These are phyloP conservation scores for Capsicum rhomboideum DNA, from an alignment of 257 asterid species.

Conservation along the genomic window DNA sequence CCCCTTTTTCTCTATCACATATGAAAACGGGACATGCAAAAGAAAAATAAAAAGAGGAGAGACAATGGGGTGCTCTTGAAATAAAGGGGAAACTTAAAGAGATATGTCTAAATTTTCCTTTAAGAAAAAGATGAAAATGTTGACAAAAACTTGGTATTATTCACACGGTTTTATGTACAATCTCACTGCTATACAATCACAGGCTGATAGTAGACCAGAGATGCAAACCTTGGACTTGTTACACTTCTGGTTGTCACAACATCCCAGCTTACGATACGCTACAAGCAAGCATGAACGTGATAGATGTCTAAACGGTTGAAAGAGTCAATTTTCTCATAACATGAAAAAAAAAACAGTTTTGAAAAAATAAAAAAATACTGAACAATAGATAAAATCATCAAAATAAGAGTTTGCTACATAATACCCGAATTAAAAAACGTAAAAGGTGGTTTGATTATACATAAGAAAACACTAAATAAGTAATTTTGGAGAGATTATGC, in stretches of 20 bases:
- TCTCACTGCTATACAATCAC: background rate
- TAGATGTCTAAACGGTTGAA: too few relatives aligned
- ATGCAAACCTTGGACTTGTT: background rate
- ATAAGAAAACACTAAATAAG: too few relatives aligned
- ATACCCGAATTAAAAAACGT: too few relatives aligned
- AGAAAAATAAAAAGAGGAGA: background rate
- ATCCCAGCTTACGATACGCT: background rate
- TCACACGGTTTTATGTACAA: background rate
- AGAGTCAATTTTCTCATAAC: too few relatives aligned
- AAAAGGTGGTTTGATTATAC: too few relatives aligned
- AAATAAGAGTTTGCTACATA: too few relatives aligned
- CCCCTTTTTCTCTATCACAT: background rate
- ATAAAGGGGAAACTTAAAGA: background rate
- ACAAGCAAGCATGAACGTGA: background rate
- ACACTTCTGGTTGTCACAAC: background rate
- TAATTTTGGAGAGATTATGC: too few relatives aligned
- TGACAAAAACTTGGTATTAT: background rate
- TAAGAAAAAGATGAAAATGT: background rate
- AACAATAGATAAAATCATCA: too few relatives aligned
- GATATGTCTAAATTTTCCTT: background rate
- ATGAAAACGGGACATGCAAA: background rate
- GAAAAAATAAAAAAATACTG: too few relatives aligned
- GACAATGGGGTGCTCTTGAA: background rate
- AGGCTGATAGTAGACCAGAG: background rate
- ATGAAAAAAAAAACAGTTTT: too few relatives aligned